Conservation (phyloP, 169 alveolate genomes). For the Plasmodium relictum region DNA sequence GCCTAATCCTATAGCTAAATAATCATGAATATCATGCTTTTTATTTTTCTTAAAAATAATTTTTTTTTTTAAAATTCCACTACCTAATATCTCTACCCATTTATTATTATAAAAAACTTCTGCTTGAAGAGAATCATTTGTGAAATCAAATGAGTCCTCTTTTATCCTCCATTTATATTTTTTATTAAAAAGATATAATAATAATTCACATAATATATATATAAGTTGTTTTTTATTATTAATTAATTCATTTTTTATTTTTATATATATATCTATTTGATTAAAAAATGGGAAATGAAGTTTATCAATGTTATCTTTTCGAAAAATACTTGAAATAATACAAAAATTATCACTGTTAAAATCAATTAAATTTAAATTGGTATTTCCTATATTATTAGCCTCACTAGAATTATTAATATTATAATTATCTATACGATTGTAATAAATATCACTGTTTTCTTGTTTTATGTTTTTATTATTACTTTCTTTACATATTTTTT, state of each 20-base stretch:
- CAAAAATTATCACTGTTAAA: conserved; percentile 9
- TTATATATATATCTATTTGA: conserved; percentile 71
- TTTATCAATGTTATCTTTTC: conserved; percentile 74
- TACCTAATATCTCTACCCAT: conserved; percentile 76
- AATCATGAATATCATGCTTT: conserved; percentile 61
- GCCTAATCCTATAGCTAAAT: conserved; percentile 72
- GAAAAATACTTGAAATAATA: conserved; percentile 46
- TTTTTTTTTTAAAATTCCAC: conserved; percentile 75
- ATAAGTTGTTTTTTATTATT: conserved; percentile 32
- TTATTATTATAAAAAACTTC: conserved; percentile 67
- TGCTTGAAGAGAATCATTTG: conserved; percentile 57
- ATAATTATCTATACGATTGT: neutral
- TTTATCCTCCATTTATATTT: conserved; percentile 54
- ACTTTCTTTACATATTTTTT: neutral
- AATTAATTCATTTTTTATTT: conserved; percentile 59
- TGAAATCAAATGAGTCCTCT: conserved; percentile 70
- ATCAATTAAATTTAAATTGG: neutral
- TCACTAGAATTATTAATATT: neutral
- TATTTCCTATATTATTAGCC: neutral
- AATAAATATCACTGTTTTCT: neutral
- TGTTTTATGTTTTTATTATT: neutral
- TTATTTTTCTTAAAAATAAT: conserved; percentile 46
- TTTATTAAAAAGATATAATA: conserved; percentile 15
- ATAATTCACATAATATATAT: conserved; percentile 30
- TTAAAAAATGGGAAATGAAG: conserved; percentile 68